Percentiles rank a stretch among this genome's conserved stretches.
These are phyloP conservation scores for Talaromyces marneffei DNA, from an alignment of 2,329 filamentous ascomycete genomes.

Conservation along the genomic window DNA sequence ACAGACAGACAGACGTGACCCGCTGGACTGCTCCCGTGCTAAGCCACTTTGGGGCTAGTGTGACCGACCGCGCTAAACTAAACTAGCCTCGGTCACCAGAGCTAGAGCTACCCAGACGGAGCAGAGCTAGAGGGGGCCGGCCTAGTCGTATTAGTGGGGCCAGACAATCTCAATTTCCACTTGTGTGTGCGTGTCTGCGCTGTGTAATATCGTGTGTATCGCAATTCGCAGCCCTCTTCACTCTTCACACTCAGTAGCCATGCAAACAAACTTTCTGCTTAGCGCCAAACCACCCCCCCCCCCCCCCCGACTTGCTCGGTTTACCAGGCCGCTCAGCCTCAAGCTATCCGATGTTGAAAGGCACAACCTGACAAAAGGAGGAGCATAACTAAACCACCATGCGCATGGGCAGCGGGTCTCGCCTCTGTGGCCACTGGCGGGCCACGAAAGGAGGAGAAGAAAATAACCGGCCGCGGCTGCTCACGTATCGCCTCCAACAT, in stretches of 20 bases:
- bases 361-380: neutral
- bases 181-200: neutral
- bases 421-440: neutral
- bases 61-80: neutral
- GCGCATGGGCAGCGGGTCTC: constrained; percentile 1
- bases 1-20: neutral
- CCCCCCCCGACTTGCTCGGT: neutral
- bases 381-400: neutral
- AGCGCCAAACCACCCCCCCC: too few species aligned
- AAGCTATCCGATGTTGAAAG: neutral
- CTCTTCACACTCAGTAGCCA: neutral
- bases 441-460: neutral
- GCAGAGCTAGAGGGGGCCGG: neutral
- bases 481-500: neutral
- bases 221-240: neutral
- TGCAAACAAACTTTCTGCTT: neutral
- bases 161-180: constrained; percentile 1
- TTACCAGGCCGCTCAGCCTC: neutral
- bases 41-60: neutral
- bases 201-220: neutral
- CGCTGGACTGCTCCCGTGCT: neutral
- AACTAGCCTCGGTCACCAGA: neutral
- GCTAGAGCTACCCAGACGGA: too few species aligned
- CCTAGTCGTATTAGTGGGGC: neutral
- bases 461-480: neutral